Evolutionary conservation across 495 filamentous ascomycete genomes (phyloP), one percentile per base, ranked within the genome.

Genomic region (Penicillium samsonianum): DNA sequence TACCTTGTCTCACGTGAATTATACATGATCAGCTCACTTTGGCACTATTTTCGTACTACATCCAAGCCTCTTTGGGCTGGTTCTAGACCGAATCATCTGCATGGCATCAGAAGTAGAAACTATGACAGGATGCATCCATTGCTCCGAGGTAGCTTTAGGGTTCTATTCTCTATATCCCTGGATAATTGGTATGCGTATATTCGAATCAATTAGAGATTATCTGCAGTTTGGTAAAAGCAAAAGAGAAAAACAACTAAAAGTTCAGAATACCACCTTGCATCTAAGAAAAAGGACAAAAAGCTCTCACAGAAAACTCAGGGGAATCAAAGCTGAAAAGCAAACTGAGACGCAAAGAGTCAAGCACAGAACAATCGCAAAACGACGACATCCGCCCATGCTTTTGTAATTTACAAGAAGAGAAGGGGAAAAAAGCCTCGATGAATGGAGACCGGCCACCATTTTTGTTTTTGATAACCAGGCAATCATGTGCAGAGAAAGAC

Each of bases 371-470:
- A 58, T 46, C 22, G 58, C 52, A 60, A 61, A 64, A 70, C 57
- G 51, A 73, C 53, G 57, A 67, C 60, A 63, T 63, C 71, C 66
- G 67, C 69, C 69, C 74, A 72, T 64, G 70, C 73, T 74, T 74
- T 74, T 73, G 62, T 77, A 77, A 71, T 77, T 69, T 75, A 77
- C 70, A 77, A 60, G 65, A 62, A 59, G 33, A 48, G 28, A 53
- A 50, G 17, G 40, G 43, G 53, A 57, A 31, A n/a, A 56, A 31
- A 56, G 42, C 41, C 53, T 50, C 47, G 26, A 60, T 49, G 25
- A 14, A 62, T 57, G 42, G 25, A 67, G 43, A 53, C 37, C 43
- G 50, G 50, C 56, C 55, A 50, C 45, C 58, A 52, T 47, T 53
- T n/a, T 60, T 60, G 62, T 57, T 46, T 51, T 50, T 59, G 49